These are phyloP conservation scores for Pyrus bretschneideri DNA, from an alignment of 306 rosid species.

Conservation along the genomic window DNA sequence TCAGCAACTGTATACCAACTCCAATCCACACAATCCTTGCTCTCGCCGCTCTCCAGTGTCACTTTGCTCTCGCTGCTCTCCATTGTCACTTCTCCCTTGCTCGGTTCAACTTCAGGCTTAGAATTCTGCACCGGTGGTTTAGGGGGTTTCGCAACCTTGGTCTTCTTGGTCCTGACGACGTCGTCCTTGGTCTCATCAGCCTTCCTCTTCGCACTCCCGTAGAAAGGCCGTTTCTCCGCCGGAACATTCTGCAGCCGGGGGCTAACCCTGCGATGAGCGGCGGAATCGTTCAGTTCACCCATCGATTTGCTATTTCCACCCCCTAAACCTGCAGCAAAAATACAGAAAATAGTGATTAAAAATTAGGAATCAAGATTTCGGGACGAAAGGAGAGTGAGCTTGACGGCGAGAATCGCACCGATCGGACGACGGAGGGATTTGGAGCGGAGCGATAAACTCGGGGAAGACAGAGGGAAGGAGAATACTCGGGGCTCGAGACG, in stretches of 20 bases:
- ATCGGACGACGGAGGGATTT: background rate
- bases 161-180: background rate
- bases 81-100: background rate
- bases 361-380: background rate
- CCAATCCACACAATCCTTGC: background rate
- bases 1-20: background rate
- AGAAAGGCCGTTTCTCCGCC: constrained; percentile 17
- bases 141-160: background rate
- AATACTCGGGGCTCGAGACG: background rate
- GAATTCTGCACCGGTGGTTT: background rate
- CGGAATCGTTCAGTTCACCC: background rate
- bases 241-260: constrained; percentile 17
- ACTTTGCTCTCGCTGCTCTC: background rate
- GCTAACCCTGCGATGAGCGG: constrained; percentile 9
- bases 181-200: background rate
- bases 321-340: background rate
- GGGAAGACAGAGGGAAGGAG: background rate
- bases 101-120: background rate
- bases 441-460: background rate
- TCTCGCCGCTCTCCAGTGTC: background rate
- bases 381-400: background rate
- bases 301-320: background rate
- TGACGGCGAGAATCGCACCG: background rate
- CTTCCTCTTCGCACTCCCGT: constrained; percentile 11
- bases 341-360: background rate